Percentiles rank a stretch among this genome's conserved stretches.
phyloP scores from a whole-genome alignment of 176 grass and related monocot genomes.

The Microstegium vimineum region DNA sequence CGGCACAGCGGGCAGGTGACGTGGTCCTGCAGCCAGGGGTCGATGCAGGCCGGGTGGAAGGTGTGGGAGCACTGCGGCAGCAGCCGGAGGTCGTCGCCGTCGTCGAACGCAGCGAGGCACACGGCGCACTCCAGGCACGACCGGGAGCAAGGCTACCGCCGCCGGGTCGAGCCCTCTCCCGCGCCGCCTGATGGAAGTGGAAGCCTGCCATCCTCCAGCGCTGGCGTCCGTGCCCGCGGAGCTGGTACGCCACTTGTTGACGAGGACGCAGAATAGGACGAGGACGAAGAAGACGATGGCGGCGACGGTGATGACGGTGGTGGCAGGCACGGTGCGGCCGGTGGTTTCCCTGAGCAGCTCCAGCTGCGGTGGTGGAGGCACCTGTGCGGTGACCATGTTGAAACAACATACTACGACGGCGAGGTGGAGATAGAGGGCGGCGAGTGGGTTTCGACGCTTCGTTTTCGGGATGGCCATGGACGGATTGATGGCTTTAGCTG shows the following conservation, averaged over 20 bases:
- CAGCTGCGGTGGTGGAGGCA: neutral
- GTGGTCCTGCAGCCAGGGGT: slow-evolving; percentile 62
- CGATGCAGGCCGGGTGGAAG: slow-evolving; percentile 79
- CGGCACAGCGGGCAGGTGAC: slow-evolving; percentile 59
- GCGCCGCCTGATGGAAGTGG: slow-evolving; percentile 1
- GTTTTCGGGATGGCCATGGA: neutral
- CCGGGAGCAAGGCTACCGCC: slow-evolving; percentile 49
- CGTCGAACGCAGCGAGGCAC: slow-evolving; percentile 65
- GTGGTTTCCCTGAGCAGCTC: neutral
- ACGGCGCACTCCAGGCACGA: slow-evolving; percentile 73
- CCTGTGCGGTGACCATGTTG: neutral
- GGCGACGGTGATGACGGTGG: slow-evolving; percentile 41
- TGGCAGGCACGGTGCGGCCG: slow-evolving; percentile 36
- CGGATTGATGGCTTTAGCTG: too few species aligned
- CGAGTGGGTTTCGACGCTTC: neutral
- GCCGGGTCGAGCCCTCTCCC: slow-evolving; percentile 48
- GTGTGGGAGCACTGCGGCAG: slow-evolving; percentile 71
- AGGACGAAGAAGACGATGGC: slow-evolving; percentile 63
- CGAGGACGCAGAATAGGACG: slow-evolving; percentile 51
- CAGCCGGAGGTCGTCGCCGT: slow-evolving; percentile 60
- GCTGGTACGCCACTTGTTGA: slow-evolving; percentile 39
- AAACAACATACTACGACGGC: neutral
- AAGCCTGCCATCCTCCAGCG: neutral
- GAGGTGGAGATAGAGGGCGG: neutral
- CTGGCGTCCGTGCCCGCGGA: neutral